These are phyloP conservation scores for Alternaria sp. DNA, from an alignment of 2,329 filamentous ascomycete genomes.

Conservation along the genomic window DNA sequence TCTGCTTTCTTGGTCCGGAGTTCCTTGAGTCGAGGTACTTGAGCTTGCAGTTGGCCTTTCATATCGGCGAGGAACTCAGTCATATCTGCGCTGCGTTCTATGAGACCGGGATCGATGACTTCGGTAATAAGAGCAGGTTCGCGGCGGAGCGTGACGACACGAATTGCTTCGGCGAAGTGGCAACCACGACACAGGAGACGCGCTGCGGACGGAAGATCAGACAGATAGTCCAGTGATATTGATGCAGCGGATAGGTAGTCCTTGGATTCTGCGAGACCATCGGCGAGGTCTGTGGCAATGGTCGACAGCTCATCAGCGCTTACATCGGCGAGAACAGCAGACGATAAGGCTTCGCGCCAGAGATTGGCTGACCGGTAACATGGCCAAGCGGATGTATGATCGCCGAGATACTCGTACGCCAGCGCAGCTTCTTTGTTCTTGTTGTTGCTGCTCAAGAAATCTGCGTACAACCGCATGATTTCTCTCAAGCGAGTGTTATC, in stretches of 20 bases:
- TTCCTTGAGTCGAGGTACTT: slow-evolving; percentile 85
- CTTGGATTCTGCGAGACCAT: slow-evolving; percentile 82
- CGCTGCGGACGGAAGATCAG: slow-evolving; percentile 73
- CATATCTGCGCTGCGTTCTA: slow-evolving; percentile 80
- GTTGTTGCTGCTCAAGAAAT: slow-evolving; percentile 76
- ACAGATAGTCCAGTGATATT: slow-evolving; percentile 82
- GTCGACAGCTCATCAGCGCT: slow-evolving; percentile 67
- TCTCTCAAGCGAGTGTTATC: slow-evolving; percentile 70
- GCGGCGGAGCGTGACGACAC: slow-evolving; percentile 70
- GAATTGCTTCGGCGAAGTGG: slow-evolving; percentile 87
- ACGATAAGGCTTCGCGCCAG: slow-evolving; percentile 91
- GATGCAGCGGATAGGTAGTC: slow-evolving; percentile 82
- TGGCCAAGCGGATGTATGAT: slow-evolving; percentile 77
- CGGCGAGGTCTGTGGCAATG: slow-evolving; percentile 78
- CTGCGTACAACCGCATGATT: slow-evolving; percentile 81
- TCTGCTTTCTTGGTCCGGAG: slow-evolving; percentile 80
- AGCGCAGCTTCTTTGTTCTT: slow-evolving; percentile 86
- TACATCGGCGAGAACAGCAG: slow-evolving; percentile 71
- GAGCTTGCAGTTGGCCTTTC: slow-evolving; percentile 81
- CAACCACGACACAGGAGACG: slow-evolving; percentile 86
- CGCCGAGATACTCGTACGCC: slow-evolving; percentile 84
- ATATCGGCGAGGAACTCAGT: slow-evolving; percentile 95
- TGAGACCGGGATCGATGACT: slow-evolving; percentile 79
- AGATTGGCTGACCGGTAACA: slow-evolving; percentile 85
- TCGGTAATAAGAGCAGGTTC: slow-evolving; percentile 69